These are phyloP conservation scores for Parathielavia hyrcaniae DNA, from an alignment of 495 filamentous ascomycete species.

Conservation along the genomic window DNA sequence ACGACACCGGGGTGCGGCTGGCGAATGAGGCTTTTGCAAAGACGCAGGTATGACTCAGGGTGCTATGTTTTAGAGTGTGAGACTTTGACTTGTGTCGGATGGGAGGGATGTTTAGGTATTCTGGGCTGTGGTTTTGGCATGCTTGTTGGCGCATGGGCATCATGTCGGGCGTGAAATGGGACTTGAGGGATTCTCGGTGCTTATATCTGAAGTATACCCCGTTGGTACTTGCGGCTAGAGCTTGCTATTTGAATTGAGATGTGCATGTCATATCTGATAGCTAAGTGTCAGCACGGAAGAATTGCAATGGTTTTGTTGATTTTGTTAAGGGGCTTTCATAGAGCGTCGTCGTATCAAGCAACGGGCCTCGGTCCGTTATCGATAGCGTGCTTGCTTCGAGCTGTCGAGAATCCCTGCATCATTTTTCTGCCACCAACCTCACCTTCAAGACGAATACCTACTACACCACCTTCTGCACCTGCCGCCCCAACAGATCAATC, in stretches of 20 bases:
- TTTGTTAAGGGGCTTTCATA: too few relatives aligned
- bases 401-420: background rate
- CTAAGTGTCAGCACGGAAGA: too few relatives aligned
- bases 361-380: background rate
- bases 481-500: background rate
- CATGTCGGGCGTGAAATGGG: constrained; percentile 1
- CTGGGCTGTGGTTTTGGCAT: background rate
- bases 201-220: constrained; percentile 4
- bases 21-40: constrained; percentile 31
- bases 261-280: background rate
- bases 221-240: background rate
- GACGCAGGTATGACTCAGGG: constrained; percentile 20
- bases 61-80: background rate
- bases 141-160: constrained; percentile 6
- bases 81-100: background rate
- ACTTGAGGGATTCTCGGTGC: background rate
- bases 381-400: background rate
- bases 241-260: background rate
- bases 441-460: background rate
- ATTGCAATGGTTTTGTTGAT: background rate
- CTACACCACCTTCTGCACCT: too few relatives aligned
- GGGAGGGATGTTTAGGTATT: background rate
- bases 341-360: too few relatives aligned
- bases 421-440: background rate
- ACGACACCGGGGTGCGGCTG: constrained; percentile 23